Base-by-base conservation (phyloP, 192 early-diverging fungal genomes). In the Obelidium mucronatum region DNA sequence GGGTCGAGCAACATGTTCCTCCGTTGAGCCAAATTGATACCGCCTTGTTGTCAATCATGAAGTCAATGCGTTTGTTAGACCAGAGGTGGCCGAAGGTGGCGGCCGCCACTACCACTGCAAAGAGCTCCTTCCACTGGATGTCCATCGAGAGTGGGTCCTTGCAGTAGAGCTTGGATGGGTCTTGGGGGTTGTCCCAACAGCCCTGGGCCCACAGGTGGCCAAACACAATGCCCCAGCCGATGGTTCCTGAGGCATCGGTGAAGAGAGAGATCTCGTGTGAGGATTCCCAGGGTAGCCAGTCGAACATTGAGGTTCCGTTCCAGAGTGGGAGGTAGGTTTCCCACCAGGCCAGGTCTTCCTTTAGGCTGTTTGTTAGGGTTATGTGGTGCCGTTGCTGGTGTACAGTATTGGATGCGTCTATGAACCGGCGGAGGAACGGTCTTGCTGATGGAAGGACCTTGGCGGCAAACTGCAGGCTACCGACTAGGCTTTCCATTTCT, bases 301-400 rank as follows among this genome's bases (percentile, higher is more conserved):
- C 34, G 30, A 59, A 30, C 48, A 66, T n/a, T 11, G 35, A 17
- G 48, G 42, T 26, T 6, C 67, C 67, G 2, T 69, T 69, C 67
- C 67, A 69, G 15, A 26, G 42, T 1, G 42, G 67, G 15, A 69
- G 67, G 42, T 42, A 52, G 44, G 19, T 33, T 24, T 11, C 42
- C 67, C 67, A 69, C 67, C 67, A 69, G n/a, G 42, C 67, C 0
- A 69, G 67, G 44, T 69, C 67, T 48, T 69, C 42, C 44, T 52
- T 5, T 5, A 69, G 67, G 19, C 17, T 19, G 24, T 11, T 8
- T 5, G 8, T 40, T 34, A 65, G 24, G 8, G 63, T 65, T 4
- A 65, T 34, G 36, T 42, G 33, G 33, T 65, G 63, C 5, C 24
- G 5, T 6, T 35, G 63, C 3, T 19, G 26, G 6, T 22, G 8